Percentiles rank a stretch among this genome's conserved stretches.
Conservation (phyloP, 1,139 yeast species). For the Hyphopichia buzzinii region DNA sequence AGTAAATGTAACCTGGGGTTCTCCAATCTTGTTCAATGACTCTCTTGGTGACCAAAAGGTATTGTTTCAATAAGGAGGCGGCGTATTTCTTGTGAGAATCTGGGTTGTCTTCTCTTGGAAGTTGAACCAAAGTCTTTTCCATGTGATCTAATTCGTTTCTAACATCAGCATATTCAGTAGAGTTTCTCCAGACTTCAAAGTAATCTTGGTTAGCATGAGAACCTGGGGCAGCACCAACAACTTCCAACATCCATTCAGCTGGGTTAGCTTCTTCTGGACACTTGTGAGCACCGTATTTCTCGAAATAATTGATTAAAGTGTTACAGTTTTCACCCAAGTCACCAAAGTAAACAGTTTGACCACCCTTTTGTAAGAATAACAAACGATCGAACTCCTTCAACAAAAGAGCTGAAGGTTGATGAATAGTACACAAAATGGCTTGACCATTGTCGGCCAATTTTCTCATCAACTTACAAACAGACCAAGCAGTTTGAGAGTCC, state of each 20-base stretch:
- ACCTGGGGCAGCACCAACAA: slow-evolving; percentile 81
- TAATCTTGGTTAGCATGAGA: slow-evolving; percentile 64
- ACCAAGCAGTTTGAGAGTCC: slow-evolving; percentile 92
- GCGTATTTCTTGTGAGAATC: slow-evolving; percentile 44
- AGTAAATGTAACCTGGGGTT: slow-evolving; percentile 69
- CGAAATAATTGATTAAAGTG: slow-evolving; percentile 66
- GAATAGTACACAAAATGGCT: slow-evolving; percentile 80
- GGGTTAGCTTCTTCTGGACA: slow-evolving; percentile 74
- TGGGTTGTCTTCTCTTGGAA: slow-evolving; percentile 29
- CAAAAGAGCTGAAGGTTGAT: slow-evolving; percentile 78
- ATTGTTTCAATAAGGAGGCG: slow-evolving; percentile 47
- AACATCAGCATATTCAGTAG: slow-evolving; percentile 50
- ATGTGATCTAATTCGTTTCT: slow-evolving; percentile 40
- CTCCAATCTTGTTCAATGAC: slow-evolving; percentile 70
- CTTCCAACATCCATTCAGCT: slow-evolving; percentile 82
- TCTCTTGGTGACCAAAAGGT: slow-evolving; percentile 49
- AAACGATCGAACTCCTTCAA: slow-evolving; percentile 77
- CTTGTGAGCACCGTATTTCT: slow-evolving; percentile 60
- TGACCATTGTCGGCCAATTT: slow-evolving; percentile 77
- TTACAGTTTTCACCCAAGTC: slow-evolving; percentile 67
- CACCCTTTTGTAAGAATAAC: slow-evolving; percentile 71
- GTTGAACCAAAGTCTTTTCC: slow-evolving; percentile 44
- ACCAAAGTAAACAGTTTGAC: slow-evolving; percentile 78
- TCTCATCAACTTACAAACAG: slow-evolving; percentile 75
- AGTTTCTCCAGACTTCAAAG: slow-evolving; percentile 62